These are phyloP conservation scores for Calocera cornea DNA, from an alignment of 768 basidiomycete species.

Conservation along the genomic window DNA sequence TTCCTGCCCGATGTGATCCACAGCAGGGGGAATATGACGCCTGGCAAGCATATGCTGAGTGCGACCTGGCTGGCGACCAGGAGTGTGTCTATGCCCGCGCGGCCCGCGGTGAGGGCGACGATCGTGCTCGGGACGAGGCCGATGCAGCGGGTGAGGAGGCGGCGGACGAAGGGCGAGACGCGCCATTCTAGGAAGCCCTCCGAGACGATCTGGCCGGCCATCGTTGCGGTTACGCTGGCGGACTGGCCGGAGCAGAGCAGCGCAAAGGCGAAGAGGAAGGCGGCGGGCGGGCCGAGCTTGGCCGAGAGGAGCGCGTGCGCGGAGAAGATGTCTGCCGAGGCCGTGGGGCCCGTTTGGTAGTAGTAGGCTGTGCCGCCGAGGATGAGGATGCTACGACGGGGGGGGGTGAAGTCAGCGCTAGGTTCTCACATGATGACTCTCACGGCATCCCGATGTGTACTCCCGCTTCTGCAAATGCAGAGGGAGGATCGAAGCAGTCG, in stretches of 20 bases:
- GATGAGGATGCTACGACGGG: conserved; percentile 68
- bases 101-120: conserved; percentile 61
- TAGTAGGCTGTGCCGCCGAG: conserved; percentile 74
- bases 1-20: conserved; percentile 52
- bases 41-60: conserved; percentile 70
- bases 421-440: too few species aligned
- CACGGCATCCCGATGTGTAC: too few species aligned
- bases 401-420: too few species aligned
- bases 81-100: conserved; percentile 54
- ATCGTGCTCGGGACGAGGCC: conserved; percentile 71
- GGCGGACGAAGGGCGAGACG: conserved; percentile 50
- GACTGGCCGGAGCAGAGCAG: conserved; percentile 79
- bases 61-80: conserved; percentile 81
- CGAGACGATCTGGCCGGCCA: conserved; percentile 79
- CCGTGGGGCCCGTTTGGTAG: conserved; percentile 32
- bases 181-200: conserved; percentile 86
- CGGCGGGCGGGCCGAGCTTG: conserved; percentile 61
- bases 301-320: conserved; percentile 61
- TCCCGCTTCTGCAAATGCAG: too few species aligned
- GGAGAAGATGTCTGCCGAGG: conserved; percentile 61
- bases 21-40: conserved; percentile 69
- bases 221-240: conserved; percentile 76
- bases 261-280: conserved; percentile 76
- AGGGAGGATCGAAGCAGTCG: too few species aligned
- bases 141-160: conserved; percentile 68